Conservation (phyloP, 441 rosid genomes). For the Gossypium laxum region DNA sequence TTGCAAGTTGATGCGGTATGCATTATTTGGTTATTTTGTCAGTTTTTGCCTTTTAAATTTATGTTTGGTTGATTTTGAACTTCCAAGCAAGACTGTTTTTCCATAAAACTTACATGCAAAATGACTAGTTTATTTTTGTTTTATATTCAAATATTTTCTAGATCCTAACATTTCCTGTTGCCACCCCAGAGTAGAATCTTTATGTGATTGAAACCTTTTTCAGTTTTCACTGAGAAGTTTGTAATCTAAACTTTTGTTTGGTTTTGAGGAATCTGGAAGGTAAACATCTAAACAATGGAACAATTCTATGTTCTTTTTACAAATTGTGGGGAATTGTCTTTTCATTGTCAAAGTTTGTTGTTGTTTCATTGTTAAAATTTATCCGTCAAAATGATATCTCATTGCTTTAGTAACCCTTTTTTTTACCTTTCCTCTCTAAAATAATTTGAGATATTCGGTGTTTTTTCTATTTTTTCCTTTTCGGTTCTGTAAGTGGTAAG, state of each 20-base stretch:
- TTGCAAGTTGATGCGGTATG: slow-evolving; percentile 87
- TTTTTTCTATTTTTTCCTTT: background rate
- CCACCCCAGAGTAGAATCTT: background rate
- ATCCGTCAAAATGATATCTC: background rate
- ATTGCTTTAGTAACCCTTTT: background rate
- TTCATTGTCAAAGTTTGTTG: background rate
- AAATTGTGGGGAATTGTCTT: background rate
- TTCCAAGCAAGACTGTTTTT: background rate
- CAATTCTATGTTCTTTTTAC: background rate
- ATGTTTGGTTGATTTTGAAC: background rate
- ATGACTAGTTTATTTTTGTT: background rate
- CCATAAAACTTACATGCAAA: background rate
- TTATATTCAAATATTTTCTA: background rate
- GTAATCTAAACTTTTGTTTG: background rate
- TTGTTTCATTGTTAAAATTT: background rate
- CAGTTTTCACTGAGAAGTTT: background rate
- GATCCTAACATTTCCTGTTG: background rate
- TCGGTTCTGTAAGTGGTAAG: background rate
- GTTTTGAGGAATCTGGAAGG: background rate
- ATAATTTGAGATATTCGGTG: background rate
- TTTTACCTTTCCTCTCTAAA: background rate
- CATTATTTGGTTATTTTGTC: slow-evolving; percentile 14
- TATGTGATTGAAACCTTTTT: background rate
- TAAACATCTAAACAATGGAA: background rate
- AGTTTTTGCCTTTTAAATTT: background rate